A percentile compares a stretch with the other conserved stretches of the same genome.
phyloP scores from a whole-genome alignment of 495 filamentous ascomycete species.

The Margaritispora aquatica region DNA sequence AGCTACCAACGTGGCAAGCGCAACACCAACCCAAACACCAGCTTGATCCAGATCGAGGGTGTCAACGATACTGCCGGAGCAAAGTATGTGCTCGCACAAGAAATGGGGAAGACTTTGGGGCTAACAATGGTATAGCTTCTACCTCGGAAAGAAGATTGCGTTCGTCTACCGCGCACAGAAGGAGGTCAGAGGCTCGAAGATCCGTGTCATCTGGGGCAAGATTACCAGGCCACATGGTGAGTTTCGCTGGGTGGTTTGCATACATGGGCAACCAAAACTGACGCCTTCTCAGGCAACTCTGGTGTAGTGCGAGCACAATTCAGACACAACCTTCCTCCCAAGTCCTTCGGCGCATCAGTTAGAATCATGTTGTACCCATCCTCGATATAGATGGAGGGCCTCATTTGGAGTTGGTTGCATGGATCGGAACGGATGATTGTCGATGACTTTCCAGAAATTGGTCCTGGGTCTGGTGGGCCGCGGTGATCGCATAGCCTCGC shows the following conservation, averaged over 20 bases:
- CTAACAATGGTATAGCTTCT: slow-evolving; percentile 51
- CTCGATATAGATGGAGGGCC: slow-evolving; percentile 44
- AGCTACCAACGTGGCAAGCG: slow-evolving; percentile 89
- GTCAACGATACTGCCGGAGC: slow-evolving; percentile 83
- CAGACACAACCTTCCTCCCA: slow-evolving; percentile 86
- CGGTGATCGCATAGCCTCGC: slow-evolving; percentile 23
- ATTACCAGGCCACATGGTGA: slow-evolving; percentile 89
- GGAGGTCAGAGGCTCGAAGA: slow-evolving; percentile 92
- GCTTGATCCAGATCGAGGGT: slow-evolving; percentile 94
- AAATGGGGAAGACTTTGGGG: slow-evolving; percentile 1
- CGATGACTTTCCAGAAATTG: slow-evolving; percentile 21
- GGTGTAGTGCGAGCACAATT: slow-evolving; percentile 96
- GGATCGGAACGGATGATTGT: slow-evolving; percentile 11
- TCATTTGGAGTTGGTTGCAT: slow-evolving; percentile 22
- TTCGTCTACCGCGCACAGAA: slow-evolving; percentile 93
- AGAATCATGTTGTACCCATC: slow-evolving; percentile 99
- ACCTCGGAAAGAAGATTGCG: slow-evolving; percentile 92
- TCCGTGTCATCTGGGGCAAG: slow-evolving; percentile 99
- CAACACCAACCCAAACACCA: slow-evolving; percentile 76
- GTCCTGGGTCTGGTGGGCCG: slow-evolving; percentile 18
- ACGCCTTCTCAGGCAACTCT: slow-evolving; percentile 67
- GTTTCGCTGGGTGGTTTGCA: slow-evolving; percentile 17
- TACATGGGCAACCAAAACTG: slow-evolving; percentile 7
- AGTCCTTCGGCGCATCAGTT: slow-evolving; percentile 93
- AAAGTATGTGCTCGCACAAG: slow-evolving; percentile 49